These are phyloP conservation scores for Didymella sp. DNA, from an alignment of 2,329 filamentous ascomycete genomes.

Conservation along the genomic window DNA sequence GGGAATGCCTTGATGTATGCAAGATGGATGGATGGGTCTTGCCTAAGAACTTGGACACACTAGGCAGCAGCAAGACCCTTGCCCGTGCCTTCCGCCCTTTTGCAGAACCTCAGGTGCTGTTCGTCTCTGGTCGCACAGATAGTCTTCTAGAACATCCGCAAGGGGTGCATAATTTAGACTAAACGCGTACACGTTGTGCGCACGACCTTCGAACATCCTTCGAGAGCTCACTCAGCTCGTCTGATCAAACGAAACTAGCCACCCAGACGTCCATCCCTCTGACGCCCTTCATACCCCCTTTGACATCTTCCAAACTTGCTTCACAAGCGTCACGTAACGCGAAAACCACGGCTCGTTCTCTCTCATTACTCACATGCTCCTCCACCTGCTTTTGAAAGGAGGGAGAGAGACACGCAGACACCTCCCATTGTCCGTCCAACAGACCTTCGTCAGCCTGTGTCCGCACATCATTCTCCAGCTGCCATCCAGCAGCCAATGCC, in stretches of 20 bases:
- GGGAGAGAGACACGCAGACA: conserved; percentile 24
- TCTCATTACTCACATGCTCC: conserved; percentile 23
- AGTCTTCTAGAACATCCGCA: no score
- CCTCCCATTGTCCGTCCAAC: conserved; percentile 54
- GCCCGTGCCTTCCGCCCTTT: neutral
- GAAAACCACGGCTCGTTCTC: conserved; percentile 23
- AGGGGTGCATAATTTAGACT: neutral
- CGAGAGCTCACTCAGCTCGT: neutral
- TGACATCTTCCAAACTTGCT: conserved; percentile 25
- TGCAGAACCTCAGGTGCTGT: neutral
- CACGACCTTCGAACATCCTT: neutral
- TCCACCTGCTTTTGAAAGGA: conserved; percentile 25
- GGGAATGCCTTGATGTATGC: neutral
- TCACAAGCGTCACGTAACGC: conserved; percentile 30
- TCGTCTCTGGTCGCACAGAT: no score
- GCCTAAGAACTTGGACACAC: neutral
- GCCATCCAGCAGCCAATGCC: conserved; percentile 50
- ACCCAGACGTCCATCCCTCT: conserved; percentile 31
- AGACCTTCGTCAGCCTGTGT: conserved; percentile 51
- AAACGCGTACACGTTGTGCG: neutral
- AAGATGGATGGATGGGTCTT: conserved; percentile 1
- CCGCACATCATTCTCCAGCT: conserved; percentile 45
- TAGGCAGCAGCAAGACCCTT: conserved; percentile 4
- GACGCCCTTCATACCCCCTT: conserved; percentile 24
- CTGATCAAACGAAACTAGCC: conserved; percentile 26